These are phyloP conservation scores for Talaromyces ruber DNA, from an alignment of 495 filamentous ascomycete species.

Conservation along the genomic window DNA sequence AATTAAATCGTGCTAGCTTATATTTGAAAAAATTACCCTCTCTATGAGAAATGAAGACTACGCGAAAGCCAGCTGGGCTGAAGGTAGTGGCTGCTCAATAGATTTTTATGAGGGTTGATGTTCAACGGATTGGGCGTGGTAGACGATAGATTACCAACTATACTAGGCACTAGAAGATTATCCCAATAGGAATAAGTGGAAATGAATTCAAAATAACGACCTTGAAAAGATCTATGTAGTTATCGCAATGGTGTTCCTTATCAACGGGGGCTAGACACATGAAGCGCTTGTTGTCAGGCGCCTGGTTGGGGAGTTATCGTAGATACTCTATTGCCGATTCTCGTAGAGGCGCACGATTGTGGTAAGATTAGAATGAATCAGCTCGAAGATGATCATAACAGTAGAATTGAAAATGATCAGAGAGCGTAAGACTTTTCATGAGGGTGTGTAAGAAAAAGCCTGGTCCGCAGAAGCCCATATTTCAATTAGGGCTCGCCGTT, in stretches of 20 bases:
- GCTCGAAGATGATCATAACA: neutral
- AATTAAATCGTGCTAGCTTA: neutral
- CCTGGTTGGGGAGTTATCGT: neutral
- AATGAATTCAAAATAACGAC: neutral
- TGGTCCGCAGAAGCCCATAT: neutral
- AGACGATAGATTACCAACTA: too few relatives aligned
- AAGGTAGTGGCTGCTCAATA: neutral
- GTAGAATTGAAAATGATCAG: neutral
- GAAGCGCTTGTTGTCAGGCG: neutral
- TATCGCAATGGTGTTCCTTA: neutral
- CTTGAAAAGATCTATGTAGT: neutral
- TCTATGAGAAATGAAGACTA: neutral
- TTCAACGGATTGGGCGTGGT: too few relatives aligned
- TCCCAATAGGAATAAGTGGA: too few relatives aligned
- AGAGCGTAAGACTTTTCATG: neutral
- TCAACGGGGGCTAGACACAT: neutral
- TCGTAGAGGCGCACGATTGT: neutral
- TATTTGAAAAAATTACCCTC: neutral
- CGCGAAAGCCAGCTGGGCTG: neutral
- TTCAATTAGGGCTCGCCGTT: neutral
- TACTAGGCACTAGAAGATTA: too few relatives aligned
- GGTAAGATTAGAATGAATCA: neutral
- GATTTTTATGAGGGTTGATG: neutral
- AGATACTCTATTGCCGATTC: neutral
- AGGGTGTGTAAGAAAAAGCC: neutral